Evolutionary conservation across 2,329 filamentous ascomycete genomes (phyloP), one percentile per base, ranked within the genome.

Genomic region (Coccinonectria pachysandricola): DNA sequence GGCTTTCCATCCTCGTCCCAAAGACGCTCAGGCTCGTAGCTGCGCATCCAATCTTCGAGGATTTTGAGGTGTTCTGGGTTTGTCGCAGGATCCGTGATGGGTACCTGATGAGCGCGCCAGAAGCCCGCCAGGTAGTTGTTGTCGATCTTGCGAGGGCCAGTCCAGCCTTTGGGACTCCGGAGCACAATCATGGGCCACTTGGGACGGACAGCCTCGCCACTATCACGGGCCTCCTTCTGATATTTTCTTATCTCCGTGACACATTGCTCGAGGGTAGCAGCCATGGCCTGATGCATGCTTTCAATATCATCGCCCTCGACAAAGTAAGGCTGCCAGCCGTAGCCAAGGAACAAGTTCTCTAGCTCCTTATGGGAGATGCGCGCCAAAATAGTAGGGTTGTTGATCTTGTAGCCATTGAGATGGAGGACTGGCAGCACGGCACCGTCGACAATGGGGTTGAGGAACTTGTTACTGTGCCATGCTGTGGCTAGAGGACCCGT

Each of bases 361-460:
- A 87, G 63, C 54, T 87, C 81, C 35, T 79, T 71, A 49, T 85
- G 79, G 21, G 71, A 71, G 46, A 87, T 78, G 39, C 81, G 73
- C 9, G 80, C 74, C 10, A 86, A 67, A 1, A 87, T 48, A 5
- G 75, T 86, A 7, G 79, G 79, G 53, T 84, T 83, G 61, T 83
- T 82, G 61, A 86, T 86, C 63, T 87, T 87, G 66, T 86, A 87
- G 23, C 81, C 81, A 43, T 87, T 87, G 17, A 87, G 63, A 51
- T 87, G 79, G 8, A 87, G 65, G 5, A 87, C 74, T 0, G 81
- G 81, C 2, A 87, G 64, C 6, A 87, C 81, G 19, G 79, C 81
- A 15, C 81, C 81, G 43, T 86, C 80, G 0, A 70, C 77, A 40
- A 82, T 78, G 4, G 81, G 81, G 48, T 86, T 85, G 37, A 87